These are phyloP conservation scores for Colletotrichum costaricense DNA, from an alignment of 2,329 filamentous ascomycete species.

Conservation along the genomic window DNA sequence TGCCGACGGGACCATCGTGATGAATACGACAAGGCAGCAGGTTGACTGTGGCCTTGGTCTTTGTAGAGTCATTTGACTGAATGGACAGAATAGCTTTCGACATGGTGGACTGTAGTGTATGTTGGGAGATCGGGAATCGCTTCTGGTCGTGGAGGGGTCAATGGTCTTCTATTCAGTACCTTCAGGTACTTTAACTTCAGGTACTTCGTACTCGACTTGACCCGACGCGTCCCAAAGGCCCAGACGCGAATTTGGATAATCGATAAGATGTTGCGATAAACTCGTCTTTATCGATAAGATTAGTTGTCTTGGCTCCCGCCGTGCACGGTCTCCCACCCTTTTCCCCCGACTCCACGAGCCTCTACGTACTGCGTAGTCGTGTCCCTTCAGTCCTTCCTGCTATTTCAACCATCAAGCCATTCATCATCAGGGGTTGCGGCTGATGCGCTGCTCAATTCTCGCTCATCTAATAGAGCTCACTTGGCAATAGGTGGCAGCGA, in stretches of 20 bases:
- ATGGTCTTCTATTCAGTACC: background rate
- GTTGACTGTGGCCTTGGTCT: conserved; percentile 67
- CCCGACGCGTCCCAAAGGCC: conserved; percentile 14
- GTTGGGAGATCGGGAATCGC: background rate
- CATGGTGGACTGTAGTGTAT: conserved; percentile 44
- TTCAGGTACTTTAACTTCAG: too few species aligned
- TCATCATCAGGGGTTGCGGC: conserved; percentile 3
- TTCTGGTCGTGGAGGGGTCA: background rate
- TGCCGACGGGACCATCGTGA: conserved; percentile 78
- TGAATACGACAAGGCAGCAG: conserved; percentile 85
- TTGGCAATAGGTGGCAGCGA: background rate
- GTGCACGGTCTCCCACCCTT: conserved; percentile 4
- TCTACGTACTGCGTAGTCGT: background rate
- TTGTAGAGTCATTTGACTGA: conserved; percentile 38
- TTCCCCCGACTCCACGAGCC: background rate
- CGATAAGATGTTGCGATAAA: conserved; percentile 28
- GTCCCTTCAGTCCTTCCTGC: background rate
- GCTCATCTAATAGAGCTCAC: too few species aligned
- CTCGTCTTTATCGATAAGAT: conserved; percentile 23
- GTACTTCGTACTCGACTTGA: background rate
- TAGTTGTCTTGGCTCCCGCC: background rate
- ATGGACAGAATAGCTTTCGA: conserved; percentile 56
- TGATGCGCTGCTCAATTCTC: background rate
- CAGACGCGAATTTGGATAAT: conserved; percentile 17
- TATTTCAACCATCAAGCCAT: conserved; percentile 18